phyloP scores from a whole-genome alignment of 495 filamentous ascomycete species.

The Articulospora tetracladia region DNA sequence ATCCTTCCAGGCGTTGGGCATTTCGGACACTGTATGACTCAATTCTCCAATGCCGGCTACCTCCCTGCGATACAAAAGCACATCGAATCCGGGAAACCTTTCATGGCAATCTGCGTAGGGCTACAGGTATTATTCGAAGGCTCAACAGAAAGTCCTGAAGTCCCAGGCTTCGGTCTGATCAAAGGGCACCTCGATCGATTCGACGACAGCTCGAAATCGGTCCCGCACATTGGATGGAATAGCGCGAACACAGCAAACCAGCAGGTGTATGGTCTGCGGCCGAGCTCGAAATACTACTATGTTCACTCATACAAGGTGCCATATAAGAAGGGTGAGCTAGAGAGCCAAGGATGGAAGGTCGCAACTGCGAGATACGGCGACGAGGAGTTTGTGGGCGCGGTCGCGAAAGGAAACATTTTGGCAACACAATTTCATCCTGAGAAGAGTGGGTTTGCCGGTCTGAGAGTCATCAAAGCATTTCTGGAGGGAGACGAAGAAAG shows the following conservation, averaged over 20 bases:
- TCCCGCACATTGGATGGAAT: conserved; percentile 99
- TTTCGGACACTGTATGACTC: conserved; percentile 90
- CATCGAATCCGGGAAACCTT: conserved; percentile 84
- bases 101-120: conserved; percentile 97
- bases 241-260: conserved; percentile 56
- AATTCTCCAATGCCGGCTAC: conserved; percentile 76
- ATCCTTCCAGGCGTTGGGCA: conserved; percentile 96
- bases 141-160: conserved; percentile 69
- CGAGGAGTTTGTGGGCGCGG: conserved; percentile 88
- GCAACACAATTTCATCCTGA: conserved; percentile 98
- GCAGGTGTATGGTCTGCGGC: conserved; percentile 68
- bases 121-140: conserved; percentile 85
- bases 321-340: conserved; percentile 65
- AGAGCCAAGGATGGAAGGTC: conserved; percentile 79
- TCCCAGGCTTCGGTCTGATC: conserved; percentile 71
- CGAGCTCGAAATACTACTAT: conserved; percentile 94
- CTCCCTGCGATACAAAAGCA: conserved; percentile 73
- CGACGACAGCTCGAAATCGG: conserved; percentile 71
- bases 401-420: conserved; percentile 78
- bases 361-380: conserved; percentile 84
- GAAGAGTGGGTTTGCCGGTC: conserved; percentile 87
- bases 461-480: conserved; percentile 82
- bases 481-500: conserved; percentile 58
- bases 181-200: conserved; percentile 71
- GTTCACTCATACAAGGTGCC: conserved; percentile 91